Percentiles rank a stretch among this genome's conserved stretches.
Conservation (phyloP, 805 yeast genomes). For the Candida sakaeoensis region DNA sequence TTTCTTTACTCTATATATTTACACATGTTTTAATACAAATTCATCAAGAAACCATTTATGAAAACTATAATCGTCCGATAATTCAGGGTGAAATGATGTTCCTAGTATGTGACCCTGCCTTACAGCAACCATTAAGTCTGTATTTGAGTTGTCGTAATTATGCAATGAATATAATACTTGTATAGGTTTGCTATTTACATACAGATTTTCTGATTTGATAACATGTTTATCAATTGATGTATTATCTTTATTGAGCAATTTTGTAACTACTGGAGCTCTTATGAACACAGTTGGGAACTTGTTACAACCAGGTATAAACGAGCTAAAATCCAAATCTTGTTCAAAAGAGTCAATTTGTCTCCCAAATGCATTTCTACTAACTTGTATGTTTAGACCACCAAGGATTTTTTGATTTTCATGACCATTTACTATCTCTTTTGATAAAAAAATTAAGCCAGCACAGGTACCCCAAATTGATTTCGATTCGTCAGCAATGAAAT, state of each 20-base stretch:
- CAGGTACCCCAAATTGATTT: constrained; percentile 83
- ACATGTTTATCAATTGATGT: constrained; percentile 12
- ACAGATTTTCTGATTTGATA: constrained; percentile 20
- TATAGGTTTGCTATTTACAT: constrained; percentile 27
- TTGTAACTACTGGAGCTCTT: constrained; percentile 69
- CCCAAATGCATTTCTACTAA: constrained; percentile 74
- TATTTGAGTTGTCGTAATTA: constrained; percentile 15
- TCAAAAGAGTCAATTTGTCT: constrained; percentile 69
- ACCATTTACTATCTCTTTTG: constrained; percentile 51
- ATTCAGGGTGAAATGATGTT: constrained; percentile 80
- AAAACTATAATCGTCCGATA: constrained; percentile 53
- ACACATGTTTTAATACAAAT: constrained; percentile 36
- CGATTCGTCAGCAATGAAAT: constrained; percentile 42
- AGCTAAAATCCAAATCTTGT: constrained; percentile 38
- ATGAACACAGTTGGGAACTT: constrained; percentile 56
- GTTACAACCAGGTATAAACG: constrained; percentile 39
- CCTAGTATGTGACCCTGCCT: constrained; percentile 65
- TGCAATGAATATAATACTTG: constrained; percentile 39
- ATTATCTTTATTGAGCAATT: constrained; percentile 11
- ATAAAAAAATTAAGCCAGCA: constrained; percentile 72
- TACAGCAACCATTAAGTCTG: constrained; percentile 62
- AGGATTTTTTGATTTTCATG: constrained; percentile 52
- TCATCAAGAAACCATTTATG: constrained; percentile 69
- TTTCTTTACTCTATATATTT: too few species aligned
- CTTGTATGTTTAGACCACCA: constrained; percentile 63